Percentiles rank a stretch among this genome's conserved stretches.
Evolutionary conservation across 2,329 filamentous ascomycete genomes (phyloP).

Genomic region (Westerdykella ornata): DNA sequence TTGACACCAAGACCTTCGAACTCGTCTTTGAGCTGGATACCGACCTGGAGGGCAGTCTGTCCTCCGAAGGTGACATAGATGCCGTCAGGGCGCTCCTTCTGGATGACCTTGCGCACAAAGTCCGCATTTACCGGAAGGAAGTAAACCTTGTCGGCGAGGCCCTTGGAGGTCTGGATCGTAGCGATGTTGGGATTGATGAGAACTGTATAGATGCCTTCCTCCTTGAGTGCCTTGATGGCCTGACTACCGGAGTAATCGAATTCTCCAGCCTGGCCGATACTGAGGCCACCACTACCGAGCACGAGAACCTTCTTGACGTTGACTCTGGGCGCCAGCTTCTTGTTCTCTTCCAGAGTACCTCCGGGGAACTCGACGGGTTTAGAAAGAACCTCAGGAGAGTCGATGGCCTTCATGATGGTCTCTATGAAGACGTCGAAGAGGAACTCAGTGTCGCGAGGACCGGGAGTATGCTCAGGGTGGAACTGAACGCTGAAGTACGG

Average conservation of each 20-base stretch:
- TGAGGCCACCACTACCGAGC: constrained; percentile 87
- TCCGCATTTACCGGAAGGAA: constrained; percentile 96
- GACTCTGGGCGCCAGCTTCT: constrained; percentile 67
- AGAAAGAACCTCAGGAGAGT: constrained; percentile 59
- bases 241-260: constrained; percentile 99
- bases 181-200: constrained; percentile 99
- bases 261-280: constrained; percentile 95
- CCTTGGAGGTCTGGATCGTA: constrained; percentile 97
- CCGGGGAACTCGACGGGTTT: constrained; percentile 81
- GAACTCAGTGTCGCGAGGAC: constrained; percentile 90
- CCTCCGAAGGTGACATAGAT: constrained; percentile 98
- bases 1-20: constrained; percentile 88
- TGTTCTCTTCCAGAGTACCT: constrained; percentile 71
- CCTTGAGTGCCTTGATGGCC: constrained; percentile 95
- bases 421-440: constrained; percentile 95
- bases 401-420: constrained; percentile 67
- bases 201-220: constrained; percentile 96
- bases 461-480: constrained; percentile 93
- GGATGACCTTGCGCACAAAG: constrained; percentile 95
- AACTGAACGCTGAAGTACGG: constrained; percentile 99
- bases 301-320: constrained; percentile 91
- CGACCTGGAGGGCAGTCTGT: constrained; percentile 92
- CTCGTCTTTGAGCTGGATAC: constrained; percentile 95
- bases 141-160: constrained; percentile 96
- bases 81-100: constrained; percentile 87